Evolutionary conservation across 257 asterid genomes (phyloP), one percentile per base, ranked within the genome.

Genomic region (Rehmannia glutinosa): DNA sequence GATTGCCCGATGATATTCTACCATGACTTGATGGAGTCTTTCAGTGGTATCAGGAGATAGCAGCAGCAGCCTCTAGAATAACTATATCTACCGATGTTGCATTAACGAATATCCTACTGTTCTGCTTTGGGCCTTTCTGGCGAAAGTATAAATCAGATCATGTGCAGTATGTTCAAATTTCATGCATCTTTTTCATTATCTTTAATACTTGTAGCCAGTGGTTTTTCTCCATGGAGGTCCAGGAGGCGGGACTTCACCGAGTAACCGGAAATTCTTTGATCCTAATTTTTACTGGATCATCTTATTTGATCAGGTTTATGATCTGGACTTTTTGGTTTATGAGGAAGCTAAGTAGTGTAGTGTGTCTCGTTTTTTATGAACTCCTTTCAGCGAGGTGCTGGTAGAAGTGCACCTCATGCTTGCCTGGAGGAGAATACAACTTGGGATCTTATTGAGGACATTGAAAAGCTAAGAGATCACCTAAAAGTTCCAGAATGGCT

Each of bases 151-250:
- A 46, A 8, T 10, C 4, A 24, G 15, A 15, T 74, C 97, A 92
- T 12, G 92, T 55, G 49, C 12, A 32, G 25, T 61, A 15, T 24
- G 15, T 36, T 36, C 53, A 38, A 57, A 32, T 19, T 73, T 65
- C 28, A 13, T 51, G 50, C 35, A 39, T 66, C 27, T 47, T 25
- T 52, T 61, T 55, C 66, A 66, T 33, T 21, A 6, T 65, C 23
- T 77, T 80, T 45, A 12, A 30, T 39, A 65, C 43, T 71, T 78
- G 73, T 93, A 91, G 99, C 96, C 97, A 8, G 96, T 85, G 63
- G 77, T 90, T 75, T 93, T 93, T 75, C 89, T 93, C 62, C 99
- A 90, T 79, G 99, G 99, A 73, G 99, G 99, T 47, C 99, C 99
- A 47, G 99, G 99, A 35, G 99, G 96, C 7, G 97, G 99, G 70